Evolutionary conservation across 306 rosid species (phyloP), one percentile per base, ranked within the genome.

Genomic region (Notholithocarpus densiflorus): DNA sequence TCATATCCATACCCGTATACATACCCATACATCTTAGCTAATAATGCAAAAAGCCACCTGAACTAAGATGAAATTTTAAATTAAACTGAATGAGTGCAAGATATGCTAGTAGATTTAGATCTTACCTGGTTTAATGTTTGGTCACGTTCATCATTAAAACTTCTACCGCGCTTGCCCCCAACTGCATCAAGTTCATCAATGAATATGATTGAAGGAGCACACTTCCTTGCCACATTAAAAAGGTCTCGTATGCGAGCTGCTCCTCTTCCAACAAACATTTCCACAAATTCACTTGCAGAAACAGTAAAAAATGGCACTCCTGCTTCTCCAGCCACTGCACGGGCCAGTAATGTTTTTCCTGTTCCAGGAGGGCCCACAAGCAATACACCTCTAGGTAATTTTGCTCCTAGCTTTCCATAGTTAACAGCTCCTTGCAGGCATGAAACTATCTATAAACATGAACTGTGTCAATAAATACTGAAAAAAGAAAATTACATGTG

Each of bases 291-390:
- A 73, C 98, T 95, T 40, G 98, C 98, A 62, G 98, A 92, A 57
- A 95, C 98, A 20, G 90, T 89, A 79, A 92, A 92, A 83, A 92
- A 95, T 21, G 98, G 97, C 18, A 95, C 97, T 68, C 98, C 98
- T 52, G 98, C 98, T 92, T 93, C 98, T 76, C 98, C 98, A 19
- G 98, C 98, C 57, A 95, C 98, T n/a, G 98, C 97, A 53, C 97
- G 93, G 15, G 97, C 98, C 75, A 95, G 91, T 81, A 95, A 82
- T 54, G 98, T 95, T 88, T 95, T 95, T 37, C 98, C 98, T 5
- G 98, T 95, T 83, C 98, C 98, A 17, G 98, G 98, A 73, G 98
- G 98, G 29, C 98, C 98, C 8, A 90, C 97, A 80, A 95, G 89
- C 83, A 92, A 78, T 70, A 95, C 97, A 45, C 98, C 98, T 88